Evolutionary conservation across 2,329 filamentous ascomycete genomes (phyloP).

Genomic region (Cercospora berteroae): DNA sequence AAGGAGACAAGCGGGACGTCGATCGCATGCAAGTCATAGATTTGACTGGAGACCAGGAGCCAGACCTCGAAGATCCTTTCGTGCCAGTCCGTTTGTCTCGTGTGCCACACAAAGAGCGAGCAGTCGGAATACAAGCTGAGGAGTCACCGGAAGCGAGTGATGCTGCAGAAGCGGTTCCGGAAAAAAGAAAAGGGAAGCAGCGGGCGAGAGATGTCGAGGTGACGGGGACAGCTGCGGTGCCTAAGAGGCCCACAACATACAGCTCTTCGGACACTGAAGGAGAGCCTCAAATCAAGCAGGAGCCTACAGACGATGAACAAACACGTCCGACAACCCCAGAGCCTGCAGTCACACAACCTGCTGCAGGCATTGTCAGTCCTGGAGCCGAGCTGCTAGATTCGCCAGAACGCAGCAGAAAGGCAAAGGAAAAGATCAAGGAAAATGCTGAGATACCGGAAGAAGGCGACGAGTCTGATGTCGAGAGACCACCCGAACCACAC

Average conservation of each 20-base stretch:
- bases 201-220: conserved; percentile 45
- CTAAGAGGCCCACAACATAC: conserved; percentile 41
- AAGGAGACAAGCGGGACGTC: conserved; percentile 52
- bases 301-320: conserved; percentile 50
- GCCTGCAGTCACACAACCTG: conserved; percentile 13
- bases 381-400: conserved; percentile 36
- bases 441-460: conserved; percentile 12
- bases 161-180: conserved; percentile 17
- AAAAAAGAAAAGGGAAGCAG: conserved; percentile 41
- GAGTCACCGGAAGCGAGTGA: conserved; percentile 29
- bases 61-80: conserved; percentile 37
- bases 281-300: conserved; percentile 51
- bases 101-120: conserved; percentile 55
- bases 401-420: conserved; percentile 37
- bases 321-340: conserved; percentile 25
- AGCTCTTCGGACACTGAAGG: conserved; percentile 40
- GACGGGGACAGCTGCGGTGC: conserved; percentile 43
- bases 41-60: conserved; percentile 48
- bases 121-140: conserved; percentile 47
- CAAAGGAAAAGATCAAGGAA: conserved; percentile 28
- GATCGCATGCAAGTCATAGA: conserved; percentile 58
- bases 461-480: conserved; percentile 22
- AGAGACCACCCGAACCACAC: conserved; percentile 38
- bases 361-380: conserved; percentile 26
- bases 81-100: conserved; percentile 57